phyloP scores from a whole-genome alignment of 2,329 filamentous ascomycete species.

The Colletotrichum limetticola region DNA sequence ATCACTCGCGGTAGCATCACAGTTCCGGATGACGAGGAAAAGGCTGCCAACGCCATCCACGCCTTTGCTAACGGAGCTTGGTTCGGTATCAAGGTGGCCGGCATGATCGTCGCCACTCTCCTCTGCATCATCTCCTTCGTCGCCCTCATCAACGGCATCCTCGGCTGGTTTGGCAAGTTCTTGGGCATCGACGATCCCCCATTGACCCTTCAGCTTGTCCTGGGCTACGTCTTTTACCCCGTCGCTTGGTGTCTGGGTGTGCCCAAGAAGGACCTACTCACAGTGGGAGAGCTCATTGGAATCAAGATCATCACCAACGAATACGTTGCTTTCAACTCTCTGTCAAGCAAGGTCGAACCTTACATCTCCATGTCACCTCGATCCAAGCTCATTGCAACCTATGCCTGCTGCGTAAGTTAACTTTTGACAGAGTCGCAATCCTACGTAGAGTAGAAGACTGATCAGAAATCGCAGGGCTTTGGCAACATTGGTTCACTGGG shows the following conservation, averaged over 20 bases:
- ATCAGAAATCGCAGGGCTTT: slow-evolving; percentile 1
- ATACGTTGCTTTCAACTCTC: slow-evolving; percentile 24
- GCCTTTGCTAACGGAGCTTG: slow-evolving; percentile 80
- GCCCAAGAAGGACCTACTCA: slow-evolving; percentile 20
- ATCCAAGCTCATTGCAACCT: slow-evolving; percentile 24
- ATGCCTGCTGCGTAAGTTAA: slow-evolving; percentile 26
- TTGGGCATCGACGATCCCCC: slow-evolving; percentile 67
- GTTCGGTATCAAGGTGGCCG: slow-evolving; percentile 80
- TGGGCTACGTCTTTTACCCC: slow-evolving; percentile 79
- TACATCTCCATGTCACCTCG: slow-evolving; percentile 31
- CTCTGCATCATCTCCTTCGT: slow-evolving; percentile 80
- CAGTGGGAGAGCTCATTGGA: slow-evolving; percentile 27
- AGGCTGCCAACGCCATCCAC: slow-evolving; percentile 73
- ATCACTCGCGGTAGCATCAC: slow-evolving; percentile 76
- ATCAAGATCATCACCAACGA: slow-evolving; percentile 32
- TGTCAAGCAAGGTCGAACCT: slow-evolving; percentile 24
- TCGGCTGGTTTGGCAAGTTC: slow-evolving; percentile 80
- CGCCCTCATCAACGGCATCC: slow-evolving; percentile 72
- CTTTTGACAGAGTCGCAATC: neutral
- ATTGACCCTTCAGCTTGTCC: slow-evolving; percentile 74
- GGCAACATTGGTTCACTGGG: slow-evolving; percentile 27
- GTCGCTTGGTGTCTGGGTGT: slow-evolving; percentile 79
- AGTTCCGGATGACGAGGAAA: slow-evolving; percentile 73
- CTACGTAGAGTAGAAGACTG: neutral
- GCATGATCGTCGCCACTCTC: slow-evolving; percentile 77